Base-by-base conservation (phyloP, 768 basidiomycete species). In the Lentinula lateritia region DNA sequence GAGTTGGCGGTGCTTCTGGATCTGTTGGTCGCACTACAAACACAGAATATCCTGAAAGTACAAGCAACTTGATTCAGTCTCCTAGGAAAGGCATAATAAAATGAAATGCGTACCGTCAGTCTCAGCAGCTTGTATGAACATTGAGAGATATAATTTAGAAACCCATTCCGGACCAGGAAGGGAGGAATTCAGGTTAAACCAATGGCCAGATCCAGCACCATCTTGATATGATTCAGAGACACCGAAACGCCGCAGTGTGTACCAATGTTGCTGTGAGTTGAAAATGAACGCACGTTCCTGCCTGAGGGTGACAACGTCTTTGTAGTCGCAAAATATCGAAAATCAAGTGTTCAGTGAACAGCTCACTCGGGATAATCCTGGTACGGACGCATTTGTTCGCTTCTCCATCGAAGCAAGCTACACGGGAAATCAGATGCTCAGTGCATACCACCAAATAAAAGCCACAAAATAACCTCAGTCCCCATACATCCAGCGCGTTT, bases 131-230 rank as follows among this genome's bases (percentile, higher is more conserved):
- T 34, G 55, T 28, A 56, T 32, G 52, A 92, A 85, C 88, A 95
- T 88, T 56, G 85, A 85, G 4, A 97, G 83, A 74, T 93, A 95
- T 1, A 87, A 82, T 66, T 85, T 89, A 34, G 90, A 81, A 35
- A 97, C 83, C 90, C 92, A 93, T 71, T 93, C 86, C 8, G 95
- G 93, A 5, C 73, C 70, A 38, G 77, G 63, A 13, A 88, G 75
- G 65, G 82, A 87, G 8, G 93, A 95, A 69, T 95, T 90, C 9
- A 96, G 79, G 71, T 95, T 93, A 75, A 92, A 94, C 93, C 93
- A 95, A 70, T 92, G 86, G 12, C 84, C 87, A 56, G 78, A 75
- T 36, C 78, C 83, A 15, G 72, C 70, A 68, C 84, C 82, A 38
- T 75, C 73, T 32, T 74, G 64, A 58, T 76, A 70, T n/a, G 80